phyloP scores from a whole-genome alignment of 164 flowering plant genomes.

The Dillenia suffruticosa region DNA sequence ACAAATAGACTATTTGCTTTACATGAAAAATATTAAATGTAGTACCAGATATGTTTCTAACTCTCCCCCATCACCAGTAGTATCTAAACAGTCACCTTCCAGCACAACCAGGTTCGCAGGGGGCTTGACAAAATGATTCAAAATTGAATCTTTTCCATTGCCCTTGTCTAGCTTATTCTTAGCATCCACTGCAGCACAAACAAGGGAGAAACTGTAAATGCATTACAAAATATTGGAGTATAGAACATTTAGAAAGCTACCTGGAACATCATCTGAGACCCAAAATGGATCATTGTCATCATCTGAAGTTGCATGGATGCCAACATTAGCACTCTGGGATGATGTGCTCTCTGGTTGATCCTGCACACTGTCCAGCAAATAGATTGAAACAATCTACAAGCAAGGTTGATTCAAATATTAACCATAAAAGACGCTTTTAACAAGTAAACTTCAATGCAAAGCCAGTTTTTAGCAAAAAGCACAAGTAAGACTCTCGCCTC shows the following conservation, averaged over 20 bases:
- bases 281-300: slow-evolving; percentile 67
- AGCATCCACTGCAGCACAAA: slow-evolving; percentile 66
- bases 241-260: slow-evolving; percentile 23
- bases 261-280: slow-evolving; percentile 74
- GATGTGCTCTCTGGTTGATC: slow-evolving; percentile 44
- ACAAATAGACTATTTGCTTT: background rate
- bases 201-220: background rate
- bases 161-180: slow-evolving; percentile 50
- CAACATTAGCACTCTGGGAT: slow-evolving; percentile 30
- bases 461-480: no score
- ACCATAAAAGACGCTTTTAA: no score
- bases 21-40: background rate
- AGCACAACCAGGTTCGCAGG: slow-evolving; percentile 92
- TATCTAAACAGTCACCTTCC: slow-evolving; percentile 93
- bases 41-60: slow-evolving; percentile 88
- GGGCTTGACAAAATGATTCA: slow-evolving; percentile 59
- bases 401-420: no score
- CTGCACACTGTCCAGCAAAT: slow-evolving; percentile 36
- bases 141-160: slow-evolving; percentile 25
- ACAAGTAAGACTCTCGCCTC: no score
- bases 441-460: background rate
- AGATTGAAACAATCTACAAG: no score
- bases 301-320: slow-evolving; percentile 28
- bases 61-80: slow-evolving; percentile 72
- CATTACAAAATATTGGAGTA: background rate